A percentile compares a stretch with the other conserved stretches of the same genome.
Conservation (phyloP, 2,329 filamentous ascomycete genomes). For the Aspergillus arachidicola region DNA sequence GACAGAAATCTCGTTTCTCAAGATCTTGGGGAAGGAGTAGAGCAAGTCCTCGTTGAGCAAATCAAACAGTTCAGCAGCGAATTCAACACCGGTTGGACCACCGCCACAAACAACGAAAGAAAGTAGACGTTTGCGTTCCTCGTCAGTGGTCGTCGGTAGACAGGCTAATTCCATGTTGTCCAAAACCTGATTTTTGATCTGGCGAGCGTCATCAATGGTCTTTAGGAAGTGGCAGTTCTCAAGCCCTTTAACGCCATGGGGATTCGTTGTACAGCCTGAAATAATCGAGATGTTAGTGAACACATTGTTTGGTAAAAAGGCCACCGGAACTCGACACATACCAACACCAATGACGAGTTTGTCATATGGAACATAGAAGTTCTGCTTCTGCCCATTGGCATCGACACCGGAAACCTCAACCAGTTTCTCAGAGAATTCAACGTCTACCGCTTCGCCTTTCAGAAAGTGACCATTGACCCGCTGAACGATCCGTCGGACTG, state of each 20-base stretch:
- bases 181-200: constrained; percentile 85
- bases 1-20: constrained; percentile 97
- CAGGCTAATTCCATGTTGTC: constrained; percentile 88
- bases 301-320: not conserved
- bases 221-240: constrained; percentile 95
- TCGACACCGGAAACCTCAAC: constrained; percentile 81
- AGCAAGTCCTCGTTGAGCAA: constrained; percentile 93
- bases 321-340: constrained; percentile 32
- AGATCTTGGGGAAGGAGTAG: constrained; percentile 77
- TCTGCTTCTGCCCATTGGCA: constrained; percentile 68
- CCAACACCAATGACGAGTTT: constrained; percentile 90
- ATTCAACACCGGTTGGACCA: constrained; percentile 95
- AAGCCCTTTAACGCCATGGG: constrained; percentile 92
- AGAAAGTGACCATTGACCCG: constrained; percentile 85
- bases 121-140: constrained; percentile 81
- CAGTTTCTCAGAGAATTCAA: constrained; percentile 89
- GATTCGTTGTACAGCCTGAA: constrained; percentile 79
- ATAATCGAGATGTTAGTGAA: constrained; percentile 7
- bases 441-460: constrained; percentile 80
- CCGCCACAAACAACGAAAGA: constrained; percentile 97
- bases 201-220: constrained; percentile 86
- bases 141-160: constrained; percentile 86
- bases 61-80: constrained; percentile 94
- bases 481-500: constrained; percentile 80
- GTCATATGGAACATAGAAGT: constrained; percentile 96